Conservation (phyloP, 352 stramenopile genomes). For the Phytopythium boreale region DNA sequence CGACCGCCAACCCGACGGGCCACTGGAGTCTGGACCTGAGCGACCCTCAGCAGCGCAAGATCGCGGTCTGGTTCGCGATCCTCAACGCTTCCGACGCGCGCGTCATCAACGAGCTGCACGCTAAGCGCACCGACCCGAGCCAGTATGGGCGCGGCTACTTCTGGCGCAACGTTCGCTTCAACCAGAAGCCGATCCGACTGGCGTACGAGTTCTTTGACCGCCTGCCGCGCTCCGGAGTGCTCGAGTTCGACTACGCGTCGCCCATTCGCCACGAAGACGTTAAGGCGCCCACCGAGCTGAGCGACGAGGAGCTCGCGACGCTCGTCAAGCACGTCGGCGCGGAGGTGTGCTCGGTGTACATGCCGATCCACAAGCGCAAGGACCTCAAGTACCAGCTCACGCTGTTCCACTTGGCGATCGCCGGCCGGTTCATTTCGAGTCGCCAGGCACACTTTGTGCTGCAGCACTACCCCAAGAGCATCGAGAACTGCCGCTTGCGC, state of each 20-base stretch:
- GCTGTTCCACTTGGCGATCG: conserved; percentile 64
- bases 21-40: conserved; percentile 52
- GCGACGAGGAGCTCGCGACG: conserved; percentile 33
- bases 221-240: conserved; percentile 42
- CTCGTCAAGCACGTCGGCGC: conserved; percentile 49
- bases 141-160: conserved; percentile 54
- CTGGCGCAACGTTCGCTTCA: conserved; percentile 68
- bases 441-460: conserved; percentile 52
- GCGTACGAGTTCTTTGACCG: conserved; percentile 60
- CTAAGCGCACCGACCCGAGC: conserved; percentile 53
- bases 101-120: conserved; percentile 22
- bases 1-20: conserved; percentile 52
- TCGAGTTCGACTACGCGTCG: conserved; percentile 74
- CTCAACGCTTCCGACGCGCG: conserved; percentile 45
- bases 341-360: conserved; percentile 67
- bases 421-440: conserved; percentile 33
- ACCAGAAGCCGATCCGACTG: conserved; percentile 45
- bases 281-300: conserved; percentile 15
- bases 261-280: conserved; percentile 50
- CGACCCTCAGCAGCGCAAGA: conserved; percentile 52
- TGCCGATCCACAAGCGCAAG: conserved; percentile 62
- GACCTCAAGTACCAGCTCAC: conserved; percentile 75
- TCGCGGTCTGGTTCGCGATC: conserved; percentile 66
- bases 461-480: conserved; percentile 72
- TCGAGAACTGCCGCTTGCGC: conserved; percentile 50